Conservation (phyloP, 345 rosid species). For the Fremontodendron californicum region DNA sequence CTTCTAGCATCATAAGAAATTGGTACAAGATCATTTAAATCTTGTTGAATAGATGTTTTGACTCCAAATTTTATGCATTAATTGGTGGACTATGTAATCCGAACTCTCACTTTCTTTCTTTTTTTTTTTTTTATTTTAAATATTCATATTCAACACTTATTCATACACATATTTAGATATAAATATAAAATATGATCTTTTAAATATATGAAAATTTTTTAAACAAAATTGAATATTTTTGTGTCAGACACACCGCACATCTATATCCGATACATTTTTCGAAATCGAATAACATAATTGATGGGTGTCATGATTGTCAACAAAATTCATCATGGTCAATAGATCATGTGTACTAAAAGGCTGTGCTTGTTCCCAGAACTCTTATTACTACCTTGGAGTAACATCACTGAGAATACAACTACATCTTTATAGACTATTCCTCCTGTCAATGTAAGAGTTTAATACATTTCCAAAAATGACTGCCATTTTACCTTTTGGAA, state of each 20-base stretch:
- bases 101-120: too few relatives aligned
- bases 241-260: too few relatives aligned
- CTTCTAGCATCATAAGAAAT: neutral
- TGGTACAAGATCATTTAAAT: neutral
- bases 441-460: neutral
- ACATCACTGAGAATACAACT: neutral
- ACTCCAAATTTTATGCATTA: slow-evolving; percentile 3
- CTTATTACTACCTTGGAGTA: neutral
- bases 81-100: too few relatives aligned
- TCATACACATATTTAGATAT: too few relatives aligned
- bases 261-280: too few relatives aligned
- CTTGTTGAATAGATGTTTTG: slow-evolving; percentile 9
- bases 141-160: too few relatives aligned
- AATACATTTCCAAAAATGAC: neutral
- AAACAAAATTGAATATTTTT: too few relatives aligned
- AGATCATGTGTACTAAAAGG: neutral
- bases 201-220: too few relatives aligned
- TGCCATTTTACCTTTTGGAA: neutral
- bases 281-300: too few relatives aligned
- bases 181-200: too few relatives aligned
- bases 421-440: neutral
- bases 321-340: neutral
- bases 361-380: neutral
- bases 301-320: slow-evolving; percentile 9
- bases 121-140: too few relatives aligned